Evolutionary conservation across 2,329 filamentous ascomycete genomes (phyloP).

Genomic region (Colletotrichum australisinense): DNA sequence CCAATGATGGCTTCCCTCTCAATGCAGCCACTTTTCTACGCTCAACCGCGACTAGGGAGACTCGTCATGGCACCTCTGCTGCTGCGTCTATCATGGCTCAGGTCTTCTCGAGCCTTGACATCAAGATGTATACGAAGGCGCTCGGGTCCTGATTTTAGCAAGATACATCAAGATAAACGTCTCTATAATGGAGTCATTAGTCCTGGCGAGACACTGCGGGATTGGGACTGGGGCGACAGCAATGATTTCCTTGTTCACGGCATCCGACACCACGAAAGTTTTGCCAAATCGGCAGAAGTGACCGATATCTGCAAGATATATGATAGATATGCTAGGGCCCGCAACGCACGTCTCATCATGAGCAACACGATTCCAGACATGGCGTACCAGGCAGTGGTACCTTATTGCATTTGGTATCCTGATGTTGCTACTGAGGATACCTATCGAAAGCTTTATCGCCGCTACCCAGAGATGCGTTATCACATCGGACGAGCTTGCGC

Average conservation of each 20-base stretch:
- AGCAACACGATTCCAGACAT: conserved; percentile 43
- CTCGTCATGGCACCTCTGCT: not conserved
- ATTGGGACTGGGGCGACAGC: not conserved
- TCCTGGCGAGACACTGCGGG: not conserved
- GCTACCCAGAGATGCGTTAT: conserved; percentile 49
- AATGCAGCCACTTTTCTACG: too few species aligned
- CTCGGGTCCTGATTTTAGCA: not conserved
- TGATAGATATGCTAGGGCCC: not conserved
- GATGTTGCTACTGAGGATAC: conserved; percentile 49
- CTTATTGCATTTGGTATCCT: conserved; percentile 56
- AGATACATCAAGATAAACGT: too few species aligned
- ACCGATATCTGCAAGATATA: too few species aligned
- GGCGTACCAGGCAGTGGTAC: conserved; percentile 39
- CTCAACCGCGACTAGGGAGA: too few species aligned
- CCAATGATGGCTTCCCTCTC: too few species aligned
- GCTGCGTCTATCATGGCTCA: not conserved
- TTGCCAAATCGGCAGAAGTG: not conserved
- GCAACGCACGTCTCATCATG: conserved; percentile 40
- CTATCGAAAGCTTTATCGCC: conserved; percentile 44
- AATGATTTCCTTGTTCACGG: not conserved
- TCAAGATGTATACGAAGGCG: not conserved
- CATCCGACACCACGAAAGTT: not conserved
- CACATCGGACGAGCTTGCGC: conserved; percentile 52
- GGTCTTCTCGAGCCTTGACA: not conserved
- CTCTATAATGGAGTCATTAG: not conserved